Evolutionary conservation across 2,329 filamentous ascomycete genomes (phyloP).

Genomic region (Colletotrichum orchidophilum): DNA sequence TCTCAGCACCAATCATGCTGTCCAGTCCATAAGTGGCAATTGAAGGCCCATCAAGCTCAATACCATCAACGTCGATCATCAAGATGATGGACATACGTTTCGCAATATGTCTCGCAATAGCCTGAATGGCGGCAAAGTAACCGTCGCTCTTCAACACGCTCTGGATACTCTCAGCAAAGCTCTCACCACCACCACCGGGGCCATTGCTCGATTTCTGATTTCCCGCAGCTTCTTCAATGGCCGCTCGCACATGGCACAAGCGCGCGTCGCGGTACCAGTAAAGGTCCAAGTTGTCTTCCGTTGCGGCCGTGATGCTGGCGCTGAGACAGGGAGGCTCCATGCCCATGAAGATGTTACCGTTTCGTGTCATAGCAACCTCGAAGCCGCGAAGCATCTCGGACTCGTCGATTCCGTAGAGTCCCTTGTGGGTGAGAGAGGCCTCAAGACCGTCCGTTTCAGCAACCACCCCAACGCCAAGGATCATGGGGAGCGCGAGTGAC

Average conservation of each 20-base stretch:
- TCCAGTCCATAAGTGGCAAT: not conserved
- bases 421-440: slow-evolving; percentile 44
- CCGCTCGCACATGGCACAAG: not conserved
- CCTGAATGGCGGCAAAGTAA: not conserved
- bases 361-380: slow-evolving; percentile 38
- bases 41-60: not conserved
- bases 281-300: not conserved
- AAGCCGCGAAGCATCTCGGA: slow-evolving; percentile 42
- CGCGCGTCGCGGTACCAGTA: not conserved
- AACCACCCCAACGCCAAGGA: slow-evolving; percentile 49
- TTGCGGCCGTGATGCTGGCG: not conserved
- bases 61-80: not conserved
- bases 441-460: slow-evolving; percentile 48
- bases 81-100: not conserved
- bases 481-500: slow-evolving; percentile 44
- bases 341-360: slow-evolving; percentile 35
- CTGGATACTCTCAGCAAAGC: not conserved
- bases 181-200: not conserved
- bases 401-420: slow-evolving; percentile 46
- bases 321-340: slow-evolving; percentile 34
- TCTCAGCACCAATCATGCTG: not conserved
- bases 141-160: not conserved
- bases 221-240: not conserved
- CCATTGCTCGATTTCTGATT: not conserved
- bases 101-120: not conserved